Evolutionary conservation across 169 alveolate species (phyloP).

Genomic region (Cryptosporidium tyzzeri): DNA sequence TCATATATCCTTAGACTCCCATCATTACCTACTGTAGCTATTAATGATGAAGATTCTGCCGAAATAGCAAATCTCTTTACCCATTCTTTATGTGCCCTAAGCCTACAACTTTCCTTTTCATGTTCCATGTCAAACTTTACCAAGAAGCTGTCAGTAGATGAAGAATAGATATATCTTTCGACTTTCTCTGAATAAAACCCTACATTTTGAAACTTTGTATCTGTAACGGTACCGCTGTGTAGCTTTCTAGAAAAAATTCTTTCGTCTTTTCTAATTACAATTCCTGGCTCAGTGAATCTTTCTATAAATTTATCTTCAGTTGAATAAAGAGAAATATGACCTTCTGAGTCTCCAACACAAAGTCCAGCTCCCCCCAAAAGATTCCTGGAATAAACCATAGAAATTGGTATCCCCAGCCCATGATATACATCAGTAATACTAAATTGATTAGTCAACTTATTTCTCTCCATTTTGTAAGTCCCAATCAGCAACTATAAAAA

Average conservation of each 20-base stretch:
- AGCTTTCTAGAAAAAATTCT: constrained; percentile 27
- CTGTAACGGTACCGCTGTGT: constrained; percentile 48
- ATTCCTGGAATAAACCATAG: constrained; percentile 49
- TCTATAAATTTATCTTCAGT: not conserved
- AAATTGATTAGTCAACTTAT: not conserved
- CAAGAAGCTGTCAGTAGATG: constrained; percentile 66
- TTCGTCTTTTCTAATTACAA: not conserved
- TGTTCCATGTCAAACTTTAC: constrained; percentile 56
- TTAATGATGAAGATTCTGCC: constrained; percentile 6
- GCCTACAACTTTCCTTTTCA: constrained; percentile 43
- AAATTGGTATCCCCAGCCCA: constrained; percentile 47
- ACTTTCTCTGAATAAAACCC: not conserved
- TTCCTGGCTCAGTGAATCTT: not conserved
- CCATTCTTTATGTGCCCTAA: constrained; percentile 72
- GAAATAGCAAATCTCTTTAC: constrained; percentile 55
- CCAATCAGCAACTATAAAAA: no score
- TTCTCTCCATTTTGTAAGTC: not conserved
- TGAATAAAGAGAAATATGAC: constrained; percentile 26
- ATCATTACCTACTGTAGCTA: constrained; percentile 74
- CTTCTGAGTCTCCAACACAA: constrained; percentile 64
- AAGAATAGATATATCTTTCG: constrained; percentile 44
- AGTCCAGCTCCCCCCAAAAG: constrained; percentile 32
- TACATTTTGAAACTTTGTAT: constrained; percentile 40
- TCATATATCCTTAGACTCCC: constrained; percentile 54
- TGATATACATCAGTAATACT: constrained; percentile 23